Base-by-base conservation (phyloP, 495 filamentous ascomycete genomes). In the Elasticomyces elasticus region DNA sequence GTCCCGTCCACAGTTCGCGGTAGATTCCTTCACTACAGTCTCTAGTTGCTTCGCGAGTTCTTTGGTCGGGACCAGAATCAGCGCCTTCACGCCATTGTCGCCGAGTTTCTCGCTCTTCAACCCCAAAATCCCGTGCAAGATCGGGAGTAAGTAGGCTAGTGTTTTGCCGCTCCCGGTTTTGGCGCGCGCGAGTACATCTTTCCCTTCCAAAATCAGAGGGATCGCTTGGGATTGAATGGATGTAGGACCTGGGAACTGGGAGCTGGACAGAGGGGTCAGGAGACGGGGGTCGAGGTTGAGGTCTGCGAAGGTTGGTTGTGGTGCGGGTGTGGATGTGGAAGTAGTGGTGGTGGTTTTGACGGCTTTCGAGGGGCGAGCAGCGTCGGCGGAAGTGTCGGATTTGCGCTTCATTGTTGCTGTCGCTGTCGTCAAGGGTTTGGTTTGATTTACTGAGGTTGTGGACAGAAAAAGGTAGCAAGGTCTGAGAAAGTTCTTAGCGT, bases 121-220 rank as follows among this genome's bases (percentile, higher is more conserved):
- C 61, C 80, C 82, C 11, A 98, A 75, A 49, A 95, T 86, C 22
- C 76, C 73, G 58, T 94, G 84, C 35, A 97, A 69, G 35, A 95
- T 77, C 1, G 92, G 92, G 24, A 97, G 76, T n/a, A 95, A 74
- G 69, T 98, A 98, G 48, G 92, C 92, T n/a, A 87, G 86, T 5
- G 92, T 98, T 72, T 98, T 98, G 43, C 92, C 91, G 19, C 89
- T 92, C 25, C 90, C 90, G 19, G 90, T 96, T 69, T 89, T 92
- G 38, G 91, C 85, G 59, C 87, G 86, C 48, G 88, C 87, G 41
- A 97, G 70, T 52, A 98, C 83, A 76, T 96, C 90, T 63, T 85
- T 85, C 17, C 92, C 92, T 54, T 88, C 82, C n/a, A 96, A 73
- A 25, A 87, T 87, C 41, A 96, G 70, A 6, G 92, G 94, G 61